Base-by-base conservation (phyloP, 495 filamentous ascomycete genomes). In the Trichoderma virens region DNA sequence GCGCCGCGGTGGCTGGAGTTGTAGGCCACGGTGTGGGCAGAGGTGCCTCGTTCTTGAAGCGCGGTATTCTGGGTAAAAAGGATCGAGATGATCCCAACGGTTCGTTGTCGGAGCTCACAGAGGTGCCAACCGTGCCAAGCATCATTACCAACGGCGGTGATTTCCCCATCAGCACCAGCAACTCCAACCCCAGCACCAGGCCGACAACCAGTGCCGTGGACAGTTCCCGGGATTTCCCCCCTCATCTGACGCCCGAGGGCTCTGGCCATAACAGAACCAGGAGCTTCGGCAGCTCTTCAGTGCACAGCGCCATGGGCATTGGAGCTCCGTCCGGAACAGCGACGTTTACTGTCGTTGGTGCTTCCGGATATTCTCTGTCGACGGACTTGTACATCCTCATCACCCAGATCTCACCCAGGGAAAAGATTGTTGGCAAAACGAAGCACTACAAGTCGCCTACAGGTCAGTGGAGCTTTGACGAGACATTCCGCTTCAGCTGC, bases 31-130 rank as follows among this genome's bases (percentile, higher is more conserved):
- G 89, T 62, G 90, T 97, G 59, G 84, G 87, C 66, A 94, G 92
- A 72, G 94, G 91, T 32, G 93, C 91, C 4, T 91, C 90, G 5
- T 93, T 94, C 82, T 73, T 98, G 66, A 88, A 90, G 68, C 83
- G 88, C 68, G 88, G 89, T 11, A 85, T 97, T 75, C 87, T 85
- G 67, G 81, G 82, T 41, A 86, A 83, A 66, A 85, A 82, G 69
- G 82, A 85, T 34, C 86, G 87, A 7, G 79, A 86, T 7, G 79
- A 62, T 23, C n/a, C 70, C 28, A 75, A 73, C 65, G 67, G 68
- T 23, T 59, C 69, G 20, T 11, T 56, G 23, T 2, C 51, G 20
- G 51, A 56, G 27, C 51, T 56, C 68, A 67, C 61, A 65, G 69
- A 43, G 51, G 68, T 11, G 65, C 59, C 70, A 67, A 61, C 80